A percentile compares a stretch with the other conserved stretches of the same genome.
Evolutionary conservation across 2,329 filamentous ascomycete genomes (phyloP).

Genomic region (Ophiostoma sp.): DNA sequence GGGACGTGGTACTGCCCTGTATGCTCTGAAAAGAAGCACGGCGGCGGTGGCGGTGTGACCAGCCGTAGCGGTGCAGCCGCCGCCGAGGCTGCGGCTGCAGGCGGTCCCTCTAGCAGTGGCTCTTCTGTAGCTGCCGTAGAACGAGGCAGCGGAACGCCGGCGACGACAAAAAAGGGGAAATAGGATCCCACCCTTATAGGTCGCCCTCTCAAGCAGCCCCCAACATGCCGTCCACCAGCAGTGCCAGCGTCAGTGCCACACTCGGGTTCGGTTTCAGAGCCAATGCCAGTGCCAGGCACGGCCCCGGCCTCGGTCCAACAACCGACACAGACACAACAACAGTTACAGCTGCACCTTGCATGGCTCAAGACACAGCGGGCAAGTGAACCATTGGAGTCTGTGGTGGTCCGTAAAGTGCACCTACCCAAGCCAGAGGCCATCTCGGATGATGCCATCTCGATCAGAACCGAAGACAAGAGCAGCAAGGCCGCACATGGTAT

Average conservation of each 20-base stretch:
- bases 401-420: not conserved
- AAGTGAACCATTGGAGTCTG: not conserved
- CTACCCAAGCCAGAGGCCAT: not conserved
- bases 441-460: no score
- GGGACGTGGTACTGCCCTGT: conserved; percentile 64
- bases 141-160: conserved; percentile 15
- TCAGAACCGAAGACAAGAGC: not conserved
- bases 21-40: conserved; percentile 48
- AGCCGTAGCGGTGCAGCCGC: not conserved
- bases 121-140: not conserved
- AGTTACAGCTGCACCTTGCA: not conserved
- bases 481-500: not conserved
- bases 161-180: conserved; percentile 24
- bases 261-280: not conserved
- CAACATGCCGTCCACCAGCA: not conserved
- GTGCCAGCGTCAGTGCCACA: not conserved
- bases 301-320: not conserved
- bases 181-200: conserved; percentile 13
- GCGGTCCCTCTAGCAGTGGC: not conserved
- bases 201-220: not conserved
- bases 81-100: not conserved
- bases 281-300: not conserved
- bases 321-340: not conserved
- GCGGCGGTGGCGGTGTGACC: conserved; percentile 9
- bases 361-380: not conserved